Evolutionary conservation across 257 asterid species (phyloP), one percentile per base, ranked within the genome.

Genomic region (Solanum appendiculatum): DNA sequence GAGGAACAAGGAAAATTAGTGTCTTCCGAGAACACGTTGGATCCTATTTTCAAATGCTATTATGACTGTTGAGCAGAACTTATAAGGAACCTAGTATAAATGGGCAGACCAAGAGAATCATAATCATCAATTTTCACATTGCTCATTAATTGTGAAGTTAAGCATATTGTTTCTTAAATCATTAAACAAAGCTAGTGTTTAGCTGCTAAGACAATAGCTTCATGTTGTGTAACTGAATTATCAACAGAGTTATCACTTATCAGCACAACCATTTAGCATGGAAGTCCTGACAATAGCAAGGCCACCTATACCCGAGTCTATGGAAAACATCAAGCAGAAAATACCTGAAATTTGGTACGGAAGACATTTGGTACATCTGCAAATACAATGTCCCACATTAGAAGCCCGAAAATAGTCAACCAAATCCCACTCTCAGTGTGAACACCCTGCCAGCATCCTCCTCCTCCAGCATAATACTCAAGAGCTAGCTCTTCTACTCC

Each of bases 361-460:
- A 97, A 97, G 87, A 92, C 98, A 90, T 97, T 95, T n/a, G 98
- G 98, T 63, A 95, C 93, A 74, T 95, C 96, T 21, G 98, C 91
- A 89, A 97, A 97, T 78, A 94, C 83, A 39, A 93, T 82, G 86
- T 97, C 98, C 99, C 99, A 97, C 96, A 97, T 95, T 91, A 97
- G 92, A 90, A 95, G 89, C 88, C 98, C 98, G 16, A 97, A 95
- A 84, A 97, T 89, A 86, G 98, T 97, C 88, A 93, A 92, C 99
- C 98, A 96, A 91, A 96, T 95, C 87, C 98, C 99, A 88, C 98
- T 94, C 92, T 96, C 99, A 7, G 99, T 58, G 87, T 96, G 99
- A 77, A 95, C 96, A 88, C 99, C 98, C 46, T 90, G 93, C 99
- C 99, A 96, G 72, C 93, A 92, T 86, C 98, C 98, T 89, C 98